phyloP scores from a whole-genome alignment of 441 rosid species.

The Dalechampia spathulata region DNA sequence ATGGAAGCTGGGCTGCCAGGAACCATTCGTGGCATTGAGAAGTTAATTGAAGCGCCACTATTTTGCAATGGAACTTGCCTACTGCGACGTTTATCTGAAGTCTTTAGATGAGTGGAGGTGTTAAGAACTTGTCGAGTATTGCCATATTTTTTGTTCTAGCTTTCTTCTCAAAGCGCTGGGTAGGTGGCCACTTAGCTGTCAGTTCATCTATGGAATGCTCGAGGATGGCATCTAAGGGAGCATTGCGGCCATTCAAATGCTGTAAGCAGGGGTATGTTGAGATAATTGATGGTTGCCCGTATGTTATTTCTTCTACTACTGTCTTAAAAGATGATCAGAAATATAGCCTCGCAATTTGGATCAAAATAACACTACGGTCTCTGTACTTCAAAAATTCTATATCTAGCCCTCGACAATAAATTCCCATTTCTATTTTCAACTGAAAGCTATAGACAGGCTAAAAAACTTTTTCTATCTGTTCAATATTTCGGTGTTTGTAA shows the following conservation, averaged over 20 bases:
- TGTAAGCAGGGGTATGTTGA: neutral
- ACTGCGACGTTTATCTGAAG: neutral
- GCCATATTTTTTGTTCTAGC: neutral
- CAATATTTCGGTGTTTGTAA: too few species aligned
- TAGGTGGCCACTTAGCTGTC: neutral
- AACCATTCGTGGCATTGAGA: neutral
- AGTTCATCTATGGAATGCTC: neutral
- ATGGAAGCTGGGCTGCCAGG: conserved; percentile 8
- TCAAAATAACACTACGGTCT: too few species aligned
- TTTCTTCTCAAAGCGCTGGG: neutral
- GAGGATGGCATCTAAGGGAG: neutral
- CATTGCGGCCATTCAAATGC: too few species aligned
- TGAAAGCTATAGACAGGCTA: too few species aligned
- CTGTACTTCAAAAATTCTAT: too few species aligned
- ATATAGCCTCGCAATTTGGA: too few species aligned
- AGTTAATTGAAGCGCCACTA: conserved; percentile 1
- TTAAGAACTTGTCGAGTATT: neutral
- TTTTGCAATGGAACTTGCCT: neutral
- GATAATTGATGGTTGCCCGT: conserved; percentile 11
- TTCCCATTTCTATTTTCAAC: too few species aligned
- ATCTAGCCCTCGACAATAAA: too few species aligned
- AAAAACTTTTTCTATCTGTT: too few species aligned
- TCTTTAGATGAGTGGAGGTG: conserved; percentile 2
- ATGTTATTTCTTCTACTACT: conserved; percentile 9
- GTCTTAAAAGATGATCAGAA: too few species aligned